Evolutionary conservation across 75 land plant species (phyloP).

Genomic region (Selaginella tamariscina): DNA sequence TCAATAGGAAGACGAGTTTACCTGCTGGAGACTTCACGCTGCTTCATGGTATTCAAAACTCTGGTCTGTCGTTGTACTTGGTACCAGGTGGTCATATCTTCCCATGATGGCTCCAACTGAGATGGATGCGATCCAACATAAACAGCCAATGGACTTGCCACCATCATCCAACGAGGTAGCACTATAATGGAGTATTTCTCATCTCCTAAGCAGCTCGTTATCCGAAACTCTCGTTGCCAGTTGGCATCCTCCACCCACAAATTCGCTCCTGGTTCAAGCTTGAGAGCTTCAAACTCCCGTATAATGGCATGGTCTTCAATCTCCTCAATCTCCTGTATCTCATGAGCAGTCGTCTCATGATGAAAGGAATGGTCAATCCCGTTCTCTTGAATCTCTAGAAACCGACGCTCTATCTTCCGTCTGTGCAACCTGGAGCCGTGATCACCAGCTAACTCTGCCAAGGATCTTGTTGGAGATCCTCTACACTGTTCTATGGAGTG

Average conservation of each 20-base stretch:
- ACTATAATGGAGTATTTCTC: conserved; percentile 36
- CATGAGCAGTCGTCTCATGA: conserved; percentile 17
- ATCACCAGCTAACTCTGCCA: conserved; percentile 51
- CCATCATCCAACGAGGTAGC: conserved; percentile 41
- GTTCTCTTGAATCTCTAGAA: conserved; percentile 39
- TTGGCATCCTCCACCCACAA: conserved; percentile 50
- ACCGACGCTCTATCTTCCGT: conserved; percentile 42
- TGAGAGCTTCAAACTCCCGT: conserved; percentile 33
- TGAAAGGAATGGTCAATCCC: conserved; percentile 24
- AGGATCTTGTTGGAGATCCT: conserved; percentile 49
- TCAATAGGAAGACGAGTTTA: no score
- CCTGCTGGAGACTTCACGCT: conserved; percentile 50
- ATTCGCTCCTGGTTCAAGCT: conserved; percentile 44
- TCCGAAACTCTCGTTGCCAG: conserved; percentile 47
- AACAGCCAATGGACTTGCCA: conserved; percentile 33
- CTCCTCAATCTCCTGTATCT: conserved; percentile 68
- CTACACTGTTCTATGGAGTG: conserved; percentile 48
- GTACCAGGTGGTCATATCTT: conserved; percentile 84
- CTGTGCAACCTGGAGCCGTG: conserved; percentile 48
- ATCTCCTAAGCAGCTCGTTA: conserved; percentile 37
- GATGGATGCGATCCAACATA: conserved; percentile 71
- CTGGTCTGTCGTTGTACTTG: conserved; percentile 80
- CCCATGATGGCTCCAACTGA: conserved; percentile 68
- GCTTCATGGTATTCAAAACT: conserved; percentile 59
- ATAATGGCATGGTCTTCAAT: conserved; percentile 30